Evolutionary conservation across 768 basidiomycete genomes (phyloP), one percentile per base, ranked within the genome.

Genomic region (Tremella yokohamensis): DNA sequence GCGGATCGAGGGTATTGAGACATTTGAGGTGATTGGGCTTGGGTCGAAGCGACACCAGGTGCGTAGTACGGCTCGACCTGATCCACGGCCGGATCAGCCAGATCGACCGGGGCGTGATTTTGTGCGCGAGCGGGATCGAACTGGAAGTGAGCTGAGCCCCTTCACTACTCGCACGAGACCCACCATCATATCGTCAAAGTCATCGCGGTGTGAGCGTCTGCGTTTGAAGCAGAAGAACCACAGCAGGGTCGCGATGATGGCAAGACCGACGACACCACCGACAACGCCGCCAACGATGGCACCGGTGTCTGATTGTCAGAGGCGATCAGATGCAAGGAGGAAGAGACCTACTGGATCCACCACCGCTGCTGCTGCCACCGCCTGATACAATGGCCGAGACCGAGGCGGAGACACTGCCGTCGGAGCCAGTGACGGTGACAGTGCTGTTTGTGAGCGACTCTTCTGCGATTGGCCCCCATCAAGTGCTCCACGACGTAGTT

Each of bases 141-240:
- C 73, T 75, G 49, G 29, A 18, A 8, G 9, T 9, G 8, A 52
- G 54, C 49, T 54, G 58, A 50, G 2, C 25, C 2, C 6, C 4
- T n/a, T 12, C 16, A 24, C 29, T 16, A 44, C 9, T 8, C 9
- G 15, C 8, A 18, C 4, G 22, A 22, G 25, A 66, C 71, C 65
- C 52, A 74, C 75, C 74, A 76, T 76, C 64, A 67, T 71, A 38
- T 76, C 73, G 53, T 74, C 73, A 61, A 73, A 73, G 54, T 72
- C 73, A 47, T 72, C 67, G 18, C 64, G 49, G 49, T 67, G 62
- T 9, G 62, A 62, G 60, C 58, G 66, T 60, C 62, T 62, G 47
- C 61, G 58, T 44, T 57, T 64, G 45, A 59, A 50, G 34, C 62
- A 54, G 53, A 70, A 62, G 69, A 70, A 73, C 49, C 56, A 66